Evolutionary conservation across 2,329 filamentous ascomycete species (phyloP).

Genomic region (Colletotrichum musicola): DNA sequence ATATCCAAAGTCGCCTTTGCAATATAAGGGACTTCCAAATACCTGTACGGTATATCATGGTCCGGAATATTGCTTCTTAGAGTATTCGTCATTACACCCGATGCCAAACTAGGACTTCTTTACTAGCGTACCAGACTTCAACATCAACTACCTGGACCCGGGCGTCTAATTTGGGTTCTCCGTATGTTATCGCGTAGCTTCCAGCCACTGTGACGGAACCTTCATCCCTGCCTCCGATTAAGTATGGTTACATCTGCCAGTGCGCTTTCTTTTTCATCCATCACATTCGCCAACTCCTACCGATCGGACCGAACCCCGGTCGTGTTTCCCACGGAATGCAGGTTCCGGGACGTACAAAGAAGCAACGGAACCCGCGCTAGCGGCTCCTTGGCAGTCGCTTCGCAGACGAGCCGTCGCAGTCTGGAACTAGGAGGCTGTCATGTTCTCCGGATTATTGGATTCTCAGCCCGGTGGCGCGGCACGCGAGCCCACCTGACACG

Average conservation of each 20-base stretch:
- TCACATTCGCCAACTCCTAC: slow-evolving; percentile 1
- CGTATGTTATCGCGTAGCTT: background rate
- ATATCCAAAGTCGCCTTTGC: background rate
- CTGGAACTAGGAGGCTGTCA: slow-evolving; percentile 1
- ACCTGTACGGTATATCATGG: slow-evolving; percentile 5
- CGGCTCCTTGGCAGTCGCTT: slow-evolving; percentile 16
- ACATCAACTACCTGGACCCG: background rate
- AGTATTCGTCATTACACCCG: slow-evolving; percentile 8
- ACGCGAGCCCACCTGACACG: background rate
- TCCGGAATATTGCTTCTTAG: slow-evolving; percentile 21
- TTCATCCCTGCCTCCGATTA: background rate
- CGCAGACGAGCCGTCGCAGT: slow-evolving; percentile 13
- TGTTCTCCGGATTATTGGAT: background rate
- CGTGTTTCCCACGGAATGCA: background rate
- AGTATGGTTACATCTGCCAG: background rate
- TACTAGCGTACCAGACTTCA: background rate
- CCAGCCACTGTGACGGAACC: background rate
- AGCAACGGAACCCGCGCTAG: slow-evolving; percentile 9
- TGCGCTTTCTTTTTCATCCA: background rate
- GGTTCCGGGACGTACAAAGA: background rate
- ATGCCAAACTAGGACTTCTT: background rate
- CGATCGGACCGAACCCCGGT: slow-evolving; percentile 3
- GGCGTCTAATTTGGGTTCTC: too few species aligned
- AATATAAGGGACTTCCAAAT: background rate
- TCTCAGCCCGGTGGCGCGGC: background rate